A percentile compares a stretch with the other conserved stretches of the same genome.
phyloP scores from a whole-genome alignment of 192 early-diverging fungal species.

The Funneliformis mosseae region DNA sequence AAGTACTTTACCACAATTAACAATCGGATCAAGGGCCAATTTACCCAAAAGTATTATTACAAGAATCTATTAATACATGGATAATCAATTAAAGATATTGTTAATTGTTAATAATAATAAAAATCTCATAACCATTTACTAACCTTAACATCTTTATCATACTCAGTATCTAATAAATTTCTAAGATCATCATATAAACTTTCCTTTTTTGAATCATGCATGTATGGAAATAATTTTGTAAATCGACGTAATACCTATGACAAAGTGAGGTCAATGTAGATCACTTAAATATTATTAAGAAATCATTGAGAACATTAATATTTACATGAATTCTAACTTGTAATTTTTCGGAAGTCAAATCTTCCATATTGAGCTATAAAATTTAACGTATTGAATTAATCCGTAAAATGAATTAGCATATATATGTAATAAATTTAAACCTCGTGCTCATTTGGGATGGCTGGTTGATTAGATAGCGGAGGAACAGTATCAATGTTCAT shows the following conservation, averaged over 20 bases:
- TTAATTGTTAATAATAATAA: slow-evolving; percentile 14
- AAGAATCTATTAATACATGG: background rate
- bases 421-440: background rate
- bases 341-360: background rate
- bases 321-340: background rate
- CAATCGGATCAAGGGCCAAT: slow-evolving; percentile 3
- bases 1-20: slow-evolving; percentile 37
- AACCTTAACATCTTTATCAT: slow-evolving; percentile 39
- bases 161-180: slow-evolving; percentile 10
- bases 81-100: background rate
- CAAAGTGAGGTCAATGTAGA: background rate
- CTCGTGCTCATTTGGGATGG: background rate
- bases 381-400: background rate
- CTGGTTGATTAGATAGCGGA: background rate
- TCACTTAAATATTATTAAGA: background rate
- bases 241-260: background rate
- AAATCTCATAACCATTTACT: background rate
- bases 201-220: background rate
- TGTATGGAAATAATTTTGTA: slow-evolving; percentile 3
- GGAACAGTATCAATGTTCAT: background rate
- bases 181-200: background rate
- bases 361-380: background rate
- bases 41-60: slow-evolving; percentile 12
- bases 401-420: background rate
- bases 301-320: background rate